phyloP scores from a whole-genome alignment of 1,139 yeast genomes.

The Taphrina communis region DNA sequence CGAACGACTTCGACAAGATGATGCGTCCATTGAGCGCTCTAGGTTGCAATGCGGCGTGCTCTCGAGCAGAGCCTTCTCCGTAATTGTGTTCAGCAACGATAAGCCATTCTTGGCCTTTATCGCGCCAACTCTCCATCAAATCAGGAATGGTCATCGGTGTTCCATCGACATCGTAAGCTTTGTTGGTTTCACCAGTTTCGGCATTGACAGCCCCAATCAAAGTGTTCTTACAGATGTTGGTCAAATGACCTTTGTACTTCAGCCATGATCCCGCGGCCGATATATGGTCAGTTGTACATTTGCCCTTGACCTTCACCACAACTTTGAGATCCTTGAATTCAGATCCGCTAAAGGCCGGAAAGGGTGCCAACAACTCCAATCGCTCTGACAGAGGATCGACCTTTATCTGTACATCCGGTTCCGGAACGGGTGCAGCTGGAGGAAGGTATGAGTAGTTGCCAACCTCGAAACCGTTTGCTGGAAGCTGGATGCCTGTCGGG shows the following conservation, averaged over 20 bases:
- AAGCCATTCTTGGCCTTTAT: slow-evolving; percentile 82
- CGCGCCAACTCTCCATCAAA: slow-evolving; percentile 93
- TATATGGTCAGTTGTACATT: slow-evolving; percentile 97
- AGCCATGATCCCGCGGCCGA: slow-evolving; percentile 99
- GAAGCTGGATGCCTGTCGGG: slow-evolving; percentile 85
- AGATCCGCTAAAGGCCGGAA: slow-evolving; percentile 80
- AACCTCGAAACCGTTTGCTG: slow-evolving; percentile 73
- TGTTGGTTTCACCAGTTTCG: slow-evolving; percentile 94
- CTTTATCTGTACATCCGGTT: slow-evolving; percentile 68
- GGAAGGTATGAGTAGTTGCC: slow-evolving; percentile 85
- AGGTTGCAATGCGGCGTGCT: slow-evolving; percentile 96
- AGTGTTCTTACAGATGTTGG: slow-evolving; percentile 92
- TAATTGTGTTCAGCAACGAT: slow-evolving; percentile 97
- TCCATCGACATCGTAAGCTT: slow-evolving; percentile 86
- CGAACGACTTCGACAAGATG: slow-evolving; percentile 91
- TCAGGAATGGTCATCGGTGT: slow-evolving; percentile 82
- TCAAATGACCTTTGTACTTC: slow-evolving; percentile 96
- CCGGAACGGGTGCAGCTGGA: slow-evolving; percentile 65
- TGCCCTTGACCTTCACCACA: slow-evolving; percentile 89
- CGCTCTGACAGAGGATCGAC: slow-evolving; percentile 82
- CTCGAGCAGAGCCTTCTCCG: slow-evolving; percentile 99
- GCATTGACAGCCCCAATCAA: slow-evolving; percentile 95
- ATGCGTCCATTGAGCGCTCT: slow-evolving; percentile 89
- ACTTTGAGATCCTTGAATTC: slow-evolving; percentile 74
- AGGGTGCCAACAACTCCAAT: slow-evolving; percentile 86